These are phyloP conservation scores for Austroboletus festivus DNA, from an alignment of 768 basidiomycete species.

Conservation along the genomic window DNA sequence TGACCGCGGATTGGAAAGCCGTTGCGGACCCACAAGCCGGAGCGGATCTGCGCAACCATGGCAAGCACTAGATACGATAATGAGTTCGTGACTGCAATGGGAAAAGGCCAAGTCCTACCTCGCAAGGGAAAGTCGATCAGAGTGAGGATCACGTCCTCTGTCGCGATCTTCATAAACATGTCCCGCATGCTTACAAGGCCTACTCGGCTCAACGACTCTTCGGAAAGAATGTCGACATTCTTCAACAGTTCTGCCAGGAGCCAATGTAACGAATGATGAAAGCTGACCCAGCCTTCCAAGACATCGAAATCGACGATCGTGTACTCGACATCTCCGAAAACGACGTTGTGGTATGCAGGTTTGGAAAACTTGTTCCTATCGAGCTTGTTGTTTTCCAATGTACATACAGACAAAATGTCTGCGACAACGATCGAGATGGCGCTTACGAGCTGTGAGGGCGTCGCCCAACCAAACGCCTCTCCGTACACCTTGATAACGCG, in stretches of 20 bases:
- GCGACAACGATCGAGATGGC: conserved; percentile 69
- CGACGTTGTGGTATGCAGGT: conserved; percentile 61
- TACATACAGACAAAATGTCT: conserved; percentile 71
- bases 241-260: conserved; percentile 86
- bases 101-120: conserved; percentile 47
- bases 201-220: conserved; percentile 47
- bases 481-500: conserved; percentile 89
- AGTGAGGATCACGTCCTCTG: conserved; percentile 66
- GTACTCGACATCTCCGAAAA: conserved; percentile 58
- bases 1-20: conserved; percentile 95
- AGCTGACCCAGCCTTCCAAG: conserved; percentile 79
- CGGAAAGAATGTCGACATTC: conserved; percentile 66
- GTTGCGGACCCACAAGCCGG: conserved; percentile 96
- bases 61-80: conserved; percentile 56
- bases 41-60: conserved; percentile 93
- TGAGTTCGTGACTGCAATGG: conserved; percentile 1
- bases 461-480: conserved; percentile 67
- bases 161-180: conserved; percentile 57
- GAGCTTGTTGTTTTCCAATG: conserved; percentile 61
- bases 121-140: conserved; percentile 86
- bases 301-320: conserved; percentile 78
- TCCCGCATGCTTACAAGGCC: conserved; percentile 57
- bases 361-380: conserved; percentile 64
- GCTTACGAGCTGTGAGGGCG: conserved; percentile 54
- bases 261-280: conserved; percentile 92